Percentiles rank a stretch among this genome's conserved stretches.
Evolutionary conservation across 2,329 filamentous ascomycete species (phyloP).

Genomic region (Mycosphaerella sp.): DNA sequence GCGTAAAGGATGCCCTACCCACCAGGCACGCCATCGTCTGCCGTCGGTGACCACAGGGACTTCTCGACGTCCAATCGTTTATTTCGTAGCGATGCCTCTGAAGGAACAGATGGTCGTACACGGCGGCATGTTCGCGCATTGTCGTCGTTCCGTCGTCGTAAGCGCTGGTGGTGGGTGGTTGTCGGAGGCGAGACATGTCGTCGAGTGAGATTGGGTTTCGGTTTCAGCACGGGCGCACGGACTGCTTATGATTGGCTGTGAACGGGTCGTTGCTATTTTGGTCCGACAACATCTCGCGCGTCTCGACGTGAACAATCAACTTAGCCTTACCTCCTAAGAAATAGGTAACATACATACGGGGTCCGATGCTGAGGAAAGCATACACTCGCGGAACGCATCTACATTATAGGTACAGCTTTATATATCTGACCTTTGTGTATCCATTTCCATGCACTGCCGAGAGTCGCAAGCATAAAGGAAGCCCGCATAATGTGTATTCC

Average conservation of each 20-base stretch:
- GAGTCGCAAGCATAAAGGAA: no score
- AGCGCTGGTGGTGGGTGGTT: slow-evolving; percentile 6
- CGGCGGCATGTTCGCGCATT: slow-evolving; percentile 6
- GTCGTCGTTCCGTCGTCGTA: not conserved
- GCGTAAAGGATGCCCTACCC: not conserved
- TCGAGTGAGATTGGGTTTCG: not conserved
- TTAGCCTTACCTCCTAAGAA: no score
- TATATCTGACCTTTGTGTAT: no score
- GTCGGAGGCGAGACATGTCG: not conserved
- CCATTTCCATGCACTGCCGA: no score
- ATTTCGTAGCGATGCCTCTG: not conserved
- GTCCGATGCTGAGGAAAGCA: no score
- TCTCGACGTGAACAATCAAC: no score
- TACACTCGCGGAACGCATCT: no score
- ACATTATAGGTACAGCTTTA: no score
- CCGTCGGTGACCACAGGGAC: slow-evolving; percentile 3
- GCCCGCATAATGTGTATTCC: no score
- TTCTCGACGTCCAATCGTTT: slow-evolving; percentile 3
- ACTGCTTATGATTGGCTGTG: not conserved
- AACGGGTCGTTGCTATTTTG: not conserved
- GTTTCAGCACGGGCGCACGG: not conserved
- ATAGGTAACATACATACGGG: no score
- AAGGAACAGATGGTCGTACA: not conserved
- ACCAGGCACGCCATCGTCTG: not conserved
- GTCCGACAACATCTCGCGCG: not conserved